A percentile compares a stretch with the other conserved stretches of the same genome.
Conservation (phyloP, 495 filamentous ascomycete genomes). For the Trichodelitschia bisporula region DNA sequence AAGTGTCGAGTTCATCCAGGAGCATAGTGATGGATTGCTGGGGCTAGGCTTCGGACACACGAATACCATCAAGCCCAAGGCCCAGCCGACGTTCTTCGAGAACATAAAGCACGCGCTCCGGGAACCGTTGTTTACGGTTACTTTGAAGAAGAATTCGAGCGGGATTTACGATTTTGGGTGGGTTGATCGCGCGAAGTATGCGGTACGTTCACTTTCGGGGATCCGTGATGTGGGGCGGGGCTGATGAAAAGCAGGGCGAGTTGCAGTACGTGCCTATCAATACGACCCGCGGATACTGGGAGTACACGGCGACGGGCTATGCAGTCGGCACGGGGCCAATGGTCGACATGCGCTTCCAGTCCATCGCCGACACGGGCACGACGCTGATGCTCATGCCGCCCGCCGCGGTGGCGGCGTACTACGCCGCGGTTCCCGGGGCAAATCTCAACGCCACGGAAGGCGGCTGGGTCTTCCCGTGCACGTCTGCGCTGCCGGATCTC, state of each 20-base stretch:
- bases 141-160: conserved; percentile 35
- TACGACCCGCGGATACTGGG: conserved; percentile 42
- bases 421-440: conserved; percentile 27
- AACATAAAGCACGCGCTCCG: conserved; percentile 34
- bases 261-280: conserved; percentile 37
- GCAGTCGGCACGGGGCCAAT: conserved; percentile 14
- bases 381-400: conserved; percentile 40
- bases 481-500: conserved; percentile 32
- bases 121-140: conserved; percentile 38
- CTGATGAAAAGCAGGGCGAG: no score
- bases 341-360: conserved; percentile 19
- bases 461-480: conserved; percentile 50
- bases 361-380: conserved; percentile 45
- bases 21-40: conserved; percentile 41
- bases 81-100: conserved; percentile 48
- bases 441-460: conserved; percentile 22
- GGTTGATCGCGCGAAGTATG: conserved; percentile 38
- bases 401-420: conserved; percentile 36
- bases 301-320: conserved; percentile 38
- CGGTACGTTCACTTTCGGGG: no score
- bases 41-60: conserved; percentile 48
- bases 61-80: conserved; percentile 39
- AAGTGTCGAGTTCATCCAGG: conserved; percentile 30
- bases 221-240: no score
- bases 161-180: conserved; percentile 56